Evolutionary conservation across 2,329 filamentous ascomycete species (phyloP).

Genomic region (Volutella citrinella): DNA sequence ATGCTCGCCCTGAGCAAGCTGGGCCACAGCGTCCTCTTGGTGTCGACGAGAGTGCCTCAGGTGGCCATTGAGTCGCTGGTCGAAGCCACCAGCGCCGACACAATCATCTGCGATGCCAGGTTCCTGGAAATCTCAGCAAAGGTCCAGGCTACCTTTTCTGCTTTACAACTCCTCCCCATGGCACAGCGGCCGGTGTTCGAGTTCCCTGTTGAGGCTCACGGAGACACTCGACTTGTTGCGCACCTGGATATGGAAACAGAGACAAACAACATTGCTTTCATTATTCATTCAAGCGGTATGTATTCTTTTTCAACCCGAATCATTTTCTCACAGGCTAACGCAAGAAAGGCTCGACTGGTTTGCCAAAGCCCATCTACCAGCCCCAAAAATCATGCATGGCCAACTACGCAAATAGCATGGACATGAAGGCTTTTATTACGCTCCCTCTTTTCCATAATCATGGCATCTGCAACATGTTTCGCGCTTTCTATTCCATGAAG

Average conservation of each 20-base stretch:
- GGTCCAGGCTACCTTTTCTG: constrained; percentile 12
- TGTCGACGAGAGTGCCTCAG: constrained; percentile 33
- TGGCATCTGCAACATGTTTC: constrained; percentile 52
- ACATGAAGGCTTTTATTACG: constrained; percentile 50
- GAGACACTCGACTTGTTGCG: constrained; percentile 26
- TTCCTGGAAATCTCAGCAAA: constrained; percentile 18
- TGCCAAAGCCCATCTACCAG: constrained; percentile 61
- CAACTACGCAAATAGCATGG: constrained; percentile 40
- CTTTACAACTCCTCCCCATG: constrained; percentile 24
- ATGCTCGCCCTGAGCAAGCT: constrained; percentile 52
- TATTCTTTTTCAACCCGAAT: constrained; percentile 2
- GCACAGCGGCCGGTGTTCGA: constrained; percentile 24
- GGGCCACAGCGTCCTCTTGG: constrained; percentile 46
- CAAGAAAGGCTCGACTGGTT: constrained; percentile 52
- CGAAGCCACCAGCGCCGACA: constrained; percentile 21
- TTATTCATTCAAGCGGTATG: constrained; percentile 32
- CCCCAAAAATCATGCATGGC: constrained; percentile 48
- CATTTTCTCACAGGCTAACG: constrained; percentile 26
- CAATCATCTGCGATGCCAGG: constrained; percentile 23
- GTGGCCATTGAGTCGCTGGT: constrained; percentile 30
- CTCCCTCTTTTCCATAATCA: constrained; percentile 58
- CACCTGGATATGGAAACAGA: constrained; percentile 10
- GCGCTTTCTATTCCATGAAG: constrained; percentile 48
- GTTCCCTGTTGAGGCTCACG: constrained; percentile 27
- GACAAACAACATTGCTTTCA: constrained; percentile 27